Conservation (phyloP, 257 asterid species). For the Fraxinus americana region DNA sequence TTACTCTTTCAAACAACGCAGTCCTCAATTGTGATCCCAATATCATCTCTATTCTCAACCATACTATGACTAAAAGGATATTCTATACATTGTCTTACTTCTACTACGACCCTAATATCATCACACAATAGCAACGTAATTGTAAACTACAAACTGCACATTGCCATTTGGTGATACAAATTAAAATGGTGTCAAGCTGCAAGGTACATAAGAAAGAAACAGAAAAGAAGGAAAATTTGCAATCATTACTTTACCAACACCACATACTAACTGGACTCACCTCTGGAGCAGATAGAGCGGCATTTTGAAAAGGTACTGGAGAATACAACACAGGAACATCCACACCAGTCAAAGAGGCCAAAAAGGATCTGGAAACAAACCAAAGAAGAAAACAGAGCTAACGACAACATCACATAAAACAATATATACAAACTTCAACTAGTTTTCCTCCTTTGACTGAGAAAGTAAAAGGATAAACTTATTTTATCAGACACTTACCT, state of each 20-base stretch:
- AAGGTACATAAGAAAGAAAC: background rate
- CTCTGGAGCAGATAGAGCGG: conserved; percentile 86
- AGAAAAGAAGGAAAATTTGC: background rate
- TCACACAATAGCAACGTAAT: background rate
- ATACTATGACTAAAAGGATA: background rate
- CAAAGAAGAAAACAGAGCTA: conserved; percentile 25
- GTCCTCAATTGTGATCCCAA: background rate
- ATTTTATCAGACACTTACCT: conserved; percentile 51
- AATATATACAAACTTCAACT: conserved; percentile 3
- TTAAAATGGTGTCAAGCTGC: background rate
- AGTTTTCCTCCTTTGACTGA: conserved; percentile 8
- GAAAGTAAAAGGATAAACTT: conserved; percentile 8
- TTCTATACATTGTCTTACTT: background rate
- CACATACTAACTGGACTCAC: conserved; percentile 41
- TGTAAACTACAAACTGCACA: background rate
- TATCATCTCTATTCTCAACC: background rate
- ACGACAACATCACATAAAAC: conserved; percentile 7
- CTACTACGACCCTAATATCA: background rate
- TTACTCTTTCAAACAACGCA: background rate
- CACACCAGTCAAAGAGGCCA: conserved; percentile 64
- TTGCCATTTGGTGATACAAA: background rate
- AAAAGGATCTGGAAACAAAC: conserved; percentile 54
- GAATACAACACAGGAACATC: conserved; percentile 93
- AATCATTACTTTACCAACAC: conserved; percentile 17
- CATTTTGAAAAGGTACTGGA: conserved; percentile 79